Conservation (phyloP, 257 asterid genomes). For the Fraxinus pennsylvanica region DNA sequence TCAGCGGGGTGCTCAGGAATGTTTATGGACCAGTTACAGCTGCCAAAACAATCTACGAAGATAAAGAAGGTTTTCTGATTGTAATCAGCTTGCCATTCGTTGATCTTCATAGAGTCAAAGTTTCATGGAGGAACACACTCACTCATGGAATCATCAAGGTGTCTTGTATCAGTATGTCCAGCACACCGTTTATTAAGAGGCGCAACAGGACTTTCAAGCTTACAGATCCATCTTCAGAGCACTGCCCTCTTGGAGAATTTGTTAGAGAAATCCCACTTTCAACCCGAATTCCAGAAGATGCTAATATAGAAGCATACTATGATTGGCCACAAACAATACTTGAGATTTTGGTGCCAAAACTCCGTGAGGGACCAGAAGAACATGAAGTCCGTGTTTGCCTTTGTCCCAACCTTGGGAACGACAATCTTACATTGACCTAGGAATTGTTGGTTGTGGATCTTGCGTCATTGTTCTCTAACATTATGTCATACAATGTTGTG, state of each 20-base stretch:
- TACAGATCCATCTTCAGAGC: neutral
- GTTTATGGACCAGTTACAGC: neutral
- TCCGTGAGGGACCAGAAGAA: neutral
- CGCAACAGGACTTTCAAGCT: neutral
- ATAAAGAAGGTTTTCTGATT: no score
- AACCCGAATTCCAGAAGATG: neutral
- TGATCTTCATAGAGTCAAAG: no score
- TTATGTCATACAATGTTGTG: no score
- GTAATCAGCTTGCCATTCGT: no score
- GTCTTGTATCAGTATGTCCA: neutral
- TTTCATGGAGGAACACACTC: no score
- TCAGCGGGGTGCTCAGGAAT: neutral
- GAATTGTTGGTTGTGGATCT: no score
- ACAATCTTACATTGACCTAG: no score
- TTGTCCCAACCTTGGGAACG: no score
- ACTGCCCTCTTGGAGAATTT: neutral
- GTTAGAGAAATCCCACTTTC: neutral
- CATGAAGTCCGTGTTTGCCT: neutral
- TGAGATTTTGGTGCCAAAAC: neutral
- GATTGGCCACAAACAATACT: neutral
- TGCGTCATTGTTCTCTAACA: no score
- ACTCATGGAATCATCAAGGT: no score
- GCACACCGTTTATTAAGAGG: neutral
- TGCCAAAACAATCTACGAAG: neutral
- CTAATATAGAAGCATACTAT: neutral